These are phyloP conservation scores for Wickerhamiella sorbophila DNA, from an alignment of 805 yeast genomes.

Conservation along the genomic window DNA sequence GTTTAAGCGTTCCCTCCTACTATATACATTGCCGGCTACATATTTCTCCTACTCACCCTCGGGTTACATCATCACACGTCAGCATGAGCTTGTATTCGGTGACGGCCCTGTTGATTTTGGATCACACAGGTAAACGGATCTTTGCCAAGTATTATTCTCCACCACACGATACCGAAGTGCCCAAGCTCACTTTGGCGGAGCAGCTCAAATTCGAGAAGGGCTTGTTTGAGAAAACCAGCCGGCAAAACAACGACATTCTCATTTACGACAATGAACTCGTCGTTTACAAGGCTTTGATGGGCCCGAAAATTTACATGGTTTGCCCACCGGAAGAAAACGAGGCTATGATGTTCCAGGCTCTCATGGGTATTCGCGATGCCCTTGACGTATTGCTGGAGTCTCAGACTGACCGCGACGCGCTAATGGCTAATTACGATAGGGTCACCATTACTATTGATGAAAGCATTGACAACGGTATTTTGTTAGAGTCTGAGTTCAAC, in stretches of 20 bases:
- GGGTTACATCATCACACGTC: background rate
- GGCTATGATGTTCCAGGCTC: conserved; percentile 55
- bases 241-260: conserved; percentile 65
- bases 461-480: conserved; percentile 83
- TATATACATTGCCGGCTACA: too few relatives aligned
- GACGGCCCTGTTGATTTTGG: conserved; percentile 66
- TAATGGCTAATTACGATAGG: conserved; percentile 74
- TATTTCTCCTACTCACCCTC: too few relatives aligned
- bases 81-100: conserved; percentile 55
- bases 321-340: conserved; percentile 79
- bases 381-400: conserved; percentile 56
- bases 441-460: conserved; percentile 81
- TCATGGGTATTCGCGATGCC: conserved; percentile 68
- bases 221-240: conserved; percentile 61
- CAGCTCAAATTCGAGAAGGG: conserved; percentile 67
- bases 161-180: conserved; percentile 28
- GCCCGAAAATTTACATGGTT: conserved; percentile 54
- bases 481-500: conserved; percentile 78
- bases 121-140: conserved; percentile 63
- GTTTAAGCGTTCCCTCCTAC: too few relatives aligned
- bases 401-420: conserved; percentile 61
- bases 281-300: conserved; percentile 76
- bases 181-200: conserved; percentile 36
- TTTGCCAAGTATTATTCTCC: conserved; percentile 79
- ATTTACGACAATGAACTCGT: conserved; percentile 66